phyloP scores from a whole-genome alignment of 768 basidiomycete species.

The Leucocoprinus birnbaumii region DNA sequence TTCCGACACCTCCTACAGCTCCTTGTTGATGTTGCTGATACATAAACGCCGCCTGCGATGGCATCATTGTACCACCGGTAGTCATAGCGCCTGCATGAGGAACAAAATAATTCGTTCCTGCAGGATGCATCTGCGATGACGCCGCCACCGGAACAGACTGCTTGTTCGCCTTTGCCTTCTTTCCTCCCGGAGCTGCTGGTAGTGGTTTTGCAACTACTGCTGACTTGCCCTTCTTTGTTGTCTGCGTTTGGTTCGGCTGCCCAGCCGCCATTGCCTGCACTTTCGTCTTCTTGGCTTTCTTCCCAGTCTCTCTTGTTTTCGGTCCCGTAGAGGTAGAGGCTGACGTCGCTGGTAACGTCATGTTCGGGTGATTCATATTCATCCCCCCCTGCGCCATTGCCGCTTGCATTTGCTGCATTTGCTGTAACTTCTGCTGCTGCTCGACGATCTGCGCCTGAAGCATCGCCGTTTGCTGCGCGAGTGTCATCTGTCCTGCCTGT shows the following conservation, averaged over 20 bases:
- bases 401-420: too few species aligned
- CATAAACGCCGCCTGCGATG: too few species aligned
- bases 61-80: too few species aligned
- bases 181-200: conserved; percentile 3
- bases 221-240: background rate
- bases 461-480: background rate
- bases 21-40: too few species aligned
- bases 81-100: too few species aligned
- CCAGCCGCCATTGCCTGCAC: background rate
- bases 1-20: too few species aligned
- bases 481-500: background rate
- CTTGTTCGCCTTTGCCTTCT: background rate
- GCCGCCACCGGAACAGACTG: background rate
- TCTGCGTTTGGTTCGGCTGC: background rate
- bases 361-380: conserved; percentile 13
- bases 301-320: background rate
- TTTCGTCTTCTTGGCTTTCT: background rate
- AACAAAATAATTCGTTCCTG: too few species aligned
- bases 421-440: conserved; percentile 12
- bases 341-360: conserved; percentile 4
- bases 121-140: background rate
- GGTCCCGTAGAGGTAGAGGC: background rate
- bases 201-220: background rate
- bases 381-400: conserved; percentile 1
- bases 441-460: conserved; percentile 2